Base-by-base conservation (phyloP, 2,329 filamentous ascomycete genomes). In the Endocalyx cinctus region DNA sequence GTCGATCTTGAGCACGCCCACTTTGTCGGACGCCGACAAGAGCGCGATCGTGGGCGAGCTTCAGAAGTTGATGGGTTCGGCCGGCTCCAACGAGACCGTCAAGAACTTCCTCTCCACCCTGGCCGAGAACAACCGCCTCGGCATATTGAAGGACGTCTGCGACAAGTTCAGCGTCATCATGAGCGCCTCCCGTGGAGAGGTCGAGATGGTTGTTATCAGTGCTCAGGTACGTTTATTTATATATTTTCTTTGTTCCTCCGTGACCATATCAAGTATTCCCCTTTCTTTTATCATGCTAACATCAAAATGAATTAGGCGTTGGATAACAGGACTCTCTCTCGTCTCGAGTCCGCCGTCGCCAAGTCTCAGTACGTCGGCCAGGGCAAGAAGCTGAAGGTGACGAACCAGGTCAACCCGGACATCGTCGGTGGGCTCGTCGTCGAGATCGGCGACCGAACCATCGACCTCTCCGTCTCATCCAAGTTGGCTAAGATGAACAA, bases 401-500 rank as follows among this genome's bases (percentile, higher is more conserved):
- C 87, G 54, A 84, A 94, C 70, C 84, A 87, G 75, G 85, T 97
- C 66, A 92, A 95, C 79, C 77, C 90, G 42, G 90, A 97, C 39
- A 90, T 98, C 59, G 69, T 94, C 49, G 92, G 92, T 50, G 92
- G 92, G 43, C 81, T 98, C 50, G 69, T 98, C 48, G 90, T 98
- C 59, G 90, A 97, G 72, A 84, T 97, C 52, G 90, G 89, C 58
- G 90, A 97, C 77, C 85, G 90, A 61, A 97, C 90, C 64, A 95
- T 98, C 61, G 92, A 98, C 70, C 84, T 96, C 53, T 92, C 84
- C 68, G 89, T 98, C 58, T 90, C 90, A 31, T 75, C 85, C 63
- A 94, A 90, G 78, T 84, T 98, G 67, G 78, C 86, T 64, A 94
- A 88, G 81, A 87, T 98, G 79, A 98, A 98, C 87, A 98, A 97